Evolutionary conservation across 108 stramenopile genomes (phyloP).

Genomic region (Cyclotella baltica): DNA sequence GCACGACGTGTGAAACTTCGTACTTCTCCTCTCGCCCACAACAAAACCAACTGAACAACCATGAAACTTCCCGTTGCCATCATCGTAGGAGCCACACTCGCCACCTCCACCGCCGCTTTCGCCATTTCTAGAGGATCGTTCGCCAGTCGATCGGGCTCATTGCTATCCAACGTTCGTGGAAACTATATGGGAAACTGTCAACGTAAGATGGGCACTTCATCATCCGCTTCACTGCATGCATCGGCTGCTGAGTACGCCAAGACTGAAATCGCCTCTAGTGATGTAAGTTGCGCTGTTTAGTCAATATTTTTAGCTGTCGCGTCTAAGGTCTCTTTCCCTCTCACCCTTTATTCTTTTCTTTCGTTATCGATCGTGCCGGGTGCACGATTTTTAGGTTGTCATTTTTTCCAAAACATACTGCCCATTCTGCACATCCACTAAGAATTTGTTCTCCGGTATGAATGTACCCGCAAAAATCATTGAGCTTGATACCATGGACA

Average conservation of each 20-base stretch:
- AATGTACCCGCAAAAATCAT: slow-evolving; percentile 53
- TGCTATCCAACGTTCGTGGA: slow-evolving; percentile 4
- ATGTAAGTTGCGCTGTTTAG: slow-evolving; percentile 47
- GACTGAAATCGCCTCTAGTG: slow-evolving; percentile 76
- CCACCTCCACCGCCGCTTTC: slow-evolving; percentile 9
- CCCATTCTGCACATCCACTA: slow-evolving; percentile 75
- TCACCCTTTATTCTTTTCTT: background rate
- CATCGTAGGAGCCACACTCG: slow-evolving; percentile 14
- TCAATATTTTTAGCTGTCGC: background rate
- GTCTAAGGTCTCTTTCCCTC: background rate
- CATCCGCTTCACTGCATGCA: slow-evolving; percentile 24
- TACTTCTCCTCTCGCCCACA: background rate
- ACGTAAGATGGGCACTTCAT: slow-evolving; percentile 13
- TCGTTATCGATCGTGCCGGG: background rate
- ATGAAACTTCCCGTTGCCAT: slow-evolving; percentile 28
- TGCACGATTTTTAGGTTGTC: slow-evolving; percentile 33
- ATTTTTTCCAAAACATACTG: slow-evolving; percentile 81
- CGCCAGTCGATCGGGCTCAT: background rate
- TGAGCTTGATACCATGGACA: slow-evolving; percentile 69
- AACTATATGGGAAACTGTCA: background rate
- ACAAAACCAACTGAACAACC: slow-evolving; percentile 11
- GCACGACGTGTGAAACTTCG: too few species aligned
- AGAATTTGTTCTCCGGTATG: slow-evolving; percentile 61
- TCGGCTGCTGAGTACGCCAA: slow-evolving; percentile 66
- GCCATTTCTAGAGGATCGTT: slow-evolving; percentile 7